A percentile compares a stretch with the other conserved stretches of the same genome.
These are phyloP conservation scores for Trametes versicolor DNA, from an alignment of 1,284 basidiomycete genomes.

Conservation along the genomic window DNA sequence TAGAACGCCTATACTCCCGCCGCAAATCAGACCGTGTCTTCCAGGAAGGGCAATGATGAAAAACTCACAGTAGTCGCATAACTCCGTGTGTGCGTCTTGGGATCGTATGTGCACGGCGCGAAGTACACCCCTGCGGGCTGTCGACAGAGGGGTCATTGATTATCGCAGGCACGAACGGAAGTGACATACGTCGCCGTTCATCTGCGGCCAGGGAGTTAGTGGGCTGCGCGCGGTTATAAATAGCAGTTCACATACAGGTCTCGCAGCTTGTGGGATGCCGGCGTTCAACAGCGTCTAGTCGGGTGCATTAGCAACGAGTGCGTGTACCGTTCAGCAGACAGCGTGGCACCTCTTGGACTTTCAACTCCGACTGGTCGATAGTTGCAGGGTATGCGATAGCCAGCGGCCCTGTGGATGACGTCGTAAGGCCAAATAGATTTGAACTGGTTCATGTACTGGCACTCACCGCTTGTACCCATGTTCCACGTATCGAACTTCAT, in stretches of 20 bases:
- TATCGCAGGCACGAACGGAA: background rate
- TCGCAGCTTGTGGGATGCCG: slow-evolving; percentile 35
- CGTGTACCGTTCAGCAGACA: background rate
- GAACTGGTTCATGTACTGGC: background rate
- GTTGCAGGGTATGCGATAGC: slow-evolving; percentile 35
- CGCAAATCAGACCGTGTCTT: too few relatives aligned
- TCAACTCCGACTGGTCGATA: slow-evolving; percentile 36
- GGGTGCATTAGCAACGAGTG: background rate
- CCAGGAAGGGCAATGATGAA: background rate
- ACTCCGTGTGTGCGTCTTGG: slow-evolving; percentile 40
- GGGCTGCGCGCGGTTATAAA: background rate
- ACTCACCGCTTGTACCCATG: slow-evolving; percentile 34
- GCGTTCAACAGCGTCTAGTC: slow-evolving; percentile 39
- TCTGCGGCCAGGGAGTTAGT: slow-evolving; percentile 22
- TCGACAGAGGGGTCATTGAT: background rate
- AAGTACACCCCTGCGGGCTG: slow-evolving; percentile 41
- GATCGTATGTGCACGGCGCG: slow-evolving; percentile 39
- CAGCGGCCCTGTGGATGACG: slow-evolving; percentile 31
- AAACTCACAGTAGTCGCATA: slow-evolving; percentile 41
- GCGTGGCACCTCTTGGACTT: slow-evolving; percentile 35
- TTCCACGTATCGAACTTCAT: slow-evolving; percentile 35
- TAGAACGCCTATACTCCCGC: slow-evolving; percentile 40
- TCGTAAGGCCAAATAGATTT: background rate
- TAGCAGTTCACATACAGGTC: slow-evolving; percentile 30
- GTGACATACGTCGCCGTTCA: slow-evolving; percentile 40